Evolutionary conservation across 169 alveolate species (phyloP).

Genomic region (Pseudocohnilembus persalinus): DNA sequence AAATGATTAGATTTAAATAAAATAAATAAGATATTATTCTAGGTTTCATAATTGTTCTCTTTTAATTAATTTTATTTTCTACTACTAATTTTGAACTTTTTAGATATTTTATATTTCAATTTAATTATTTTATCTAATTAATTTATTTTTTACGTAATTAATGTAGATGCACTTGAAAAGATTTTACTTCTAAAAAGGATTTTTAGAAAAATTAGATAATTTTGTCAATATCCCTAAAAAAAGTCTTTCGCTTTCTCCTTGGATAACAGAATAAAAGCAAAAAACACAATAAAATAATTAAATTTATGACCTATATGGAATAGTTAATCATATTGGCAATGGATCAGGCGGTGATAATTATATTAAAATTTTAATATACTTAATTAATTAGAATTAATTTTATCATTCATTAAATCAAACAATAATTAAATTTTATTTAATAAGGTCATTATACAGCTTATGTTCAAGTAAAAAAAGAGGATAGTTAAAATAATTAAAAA

Average conservation of each 20-base stretch:
- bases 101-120: no score
- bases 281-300: background rate
- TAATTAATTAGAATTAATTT: no score
- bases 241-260: background rate
- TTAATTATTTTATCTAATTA: no score
- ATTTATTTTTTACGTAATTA: background rate
- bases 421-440: no score
- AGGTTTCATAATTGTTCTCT: no score
- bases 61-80: no score
- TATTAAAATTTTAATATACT: background rate
- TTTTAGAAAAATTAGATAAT: constrained; percentile 24
- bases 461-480: background rate
- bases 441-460: constrained; percentile 35
- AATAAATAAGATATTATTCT: no score
- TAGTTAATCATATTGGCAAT: constrained; percentile 35
- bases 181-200: constrained; percentile 26
- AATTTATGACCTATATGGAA: constrained; percentile 28
- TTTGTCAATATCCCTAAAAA: constrained; percentile 20
- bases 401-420: no score
- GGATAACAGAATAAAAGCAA: background rate
- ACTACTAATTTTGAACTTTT: no score
- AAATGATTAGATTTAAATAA: no score
- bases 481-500: background rate
- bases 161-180: constrained; percentile 14
- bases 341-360: constrained; percentile 29